Evolutionary conservation across 2,329 filamentous ascomycete species (phyloP), one percentile per base, ranked within the genome.

Genomic region (Xylaria polymorpha): DNA sequence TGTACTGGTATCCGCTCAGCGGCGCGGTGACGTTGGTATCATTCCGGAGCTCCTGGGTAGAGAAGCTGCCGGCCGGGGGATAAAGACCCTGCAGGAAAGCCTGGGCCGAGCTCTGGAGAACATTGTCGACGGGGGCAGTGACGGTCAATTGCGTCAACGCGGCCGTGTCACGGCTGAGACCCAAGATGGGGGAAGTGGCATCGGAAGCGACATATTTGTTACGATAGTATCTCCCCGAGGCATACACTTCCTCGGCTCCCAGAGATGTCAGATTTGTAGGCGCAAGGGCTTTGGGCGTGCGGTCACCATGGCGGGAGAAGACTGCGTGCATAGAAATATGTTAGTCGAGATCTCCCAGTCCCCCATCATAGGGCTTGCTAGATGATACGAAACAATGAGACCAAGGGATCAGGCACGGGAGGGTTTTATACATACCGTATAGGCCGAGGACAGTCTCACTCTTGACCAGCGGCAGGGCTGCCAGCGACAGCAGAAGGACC

Each of bases 301-400:
- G 90, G 80, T 98, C 94, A 67, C 94, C 94, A 82, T 98, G 94
- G 55, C 94, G 92, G 74, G 93, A 90, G 84, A 97, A 97, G 81
- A 97, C 25, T 29, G 25, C 25, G 25, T 29, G 25, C 25, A 4
- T 29, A 29, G 4, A 2, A 29, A 29, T 4, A 29, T 29, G 25
- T 29, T 29, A 29, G 25, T 29, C 25, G 25, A 29, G 25, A 29
- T 29, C 25, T 29, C 25, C 25, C 2, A 29, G 25, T 29, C 4
- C n/a, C n/a, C n/a, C n/a, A n/a, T n/a, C n/a, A n/a, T n/a, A n/a
- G n/a, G n/a, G n/a, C n/a, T n/a, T n/a, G n/a, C n/a, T n/a, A n/a
- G n/a, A n/a, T n/a, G n/a, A n/a, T n/a, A n/a, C n/a, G n/a, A n/a
- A n/a, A n/a, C n/a, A n/a, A n/a, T n/a, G n/a, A n/a, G n/a, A n/a